Conservation (phyloP, 2,329 filamentous ascomycete genomes). For the Phoma sp. region DNA sequence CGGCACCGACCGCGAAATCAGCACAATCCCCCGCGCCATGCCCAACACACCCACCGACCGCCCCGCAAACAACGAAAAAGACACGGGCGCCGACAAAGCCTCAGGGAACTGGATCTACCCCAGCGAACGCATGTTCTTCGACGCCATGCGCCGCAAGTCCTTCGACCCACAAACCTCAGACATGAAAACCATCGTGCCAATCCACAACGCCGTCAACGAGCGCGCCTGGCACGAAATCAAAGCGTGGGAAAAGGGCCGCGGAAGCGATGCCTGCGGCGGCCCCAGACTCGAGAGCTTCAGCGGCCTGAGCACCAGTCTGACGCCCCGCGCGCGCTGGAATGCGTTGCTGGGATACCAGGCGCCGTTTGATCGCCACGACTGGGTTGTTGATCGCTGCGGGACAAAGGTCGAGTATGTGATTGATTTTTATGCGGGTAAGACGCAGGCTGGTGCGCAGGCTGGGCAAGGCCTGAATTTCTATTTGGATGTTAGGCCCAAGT, state of each 20-base stretch:
- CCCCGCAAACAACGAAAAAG: constrained; percentile 78
- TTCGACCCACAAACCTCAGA: constrained; percentile 74
- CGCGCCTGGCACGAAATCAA: constrained; percentile 92
- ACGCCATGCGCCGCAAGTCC: constrained; percentile 92
- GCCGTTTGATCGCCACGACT: constrained; percentile 96
- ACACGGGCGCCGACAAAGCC: constrained; percentile 67
- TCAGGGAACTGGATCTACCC: constrained; percentile 97
- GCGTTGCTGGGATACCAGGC: constrained; percentile 84
- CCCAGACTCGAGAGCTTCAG: constrained; percentile 85
- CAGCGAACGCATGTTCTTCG: constrained; percentile 96
- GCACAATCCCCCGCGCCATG: constrained; percentile 46
- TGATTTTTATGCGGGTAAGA: constrained; percentile 89
- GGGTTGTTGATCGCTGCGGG: constrained; percentile 93
- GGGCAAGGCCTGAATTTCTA: constrained; percentile 67
- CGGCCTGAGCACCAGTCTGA: constrained; percentile 70
- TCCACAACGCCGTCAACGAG: constrained; percentile 99
- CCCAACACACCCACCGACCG: constrained; percentile 38
- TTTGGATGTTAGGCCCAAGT: constrained; percentile 69
- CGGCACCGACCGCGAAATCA: constrained; percentile 55
- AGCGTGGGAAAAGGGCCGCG: constrained; percentile 77
- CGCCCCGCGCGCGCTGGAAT: constrained; percentile 83
- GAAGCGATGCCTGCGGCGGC: constrained; percentile 72
- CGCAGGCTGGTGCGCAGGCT: constrained; percentile 47
- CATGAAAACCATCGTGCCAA: constrained; percentile 92
- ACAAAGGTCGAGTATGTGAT: constrained; percentile 91